These are phyloP conservation scores for Flueggea neowawraea DNA, from an alignment of 441 rosid species.

Conservation along the genomic window DNA sequence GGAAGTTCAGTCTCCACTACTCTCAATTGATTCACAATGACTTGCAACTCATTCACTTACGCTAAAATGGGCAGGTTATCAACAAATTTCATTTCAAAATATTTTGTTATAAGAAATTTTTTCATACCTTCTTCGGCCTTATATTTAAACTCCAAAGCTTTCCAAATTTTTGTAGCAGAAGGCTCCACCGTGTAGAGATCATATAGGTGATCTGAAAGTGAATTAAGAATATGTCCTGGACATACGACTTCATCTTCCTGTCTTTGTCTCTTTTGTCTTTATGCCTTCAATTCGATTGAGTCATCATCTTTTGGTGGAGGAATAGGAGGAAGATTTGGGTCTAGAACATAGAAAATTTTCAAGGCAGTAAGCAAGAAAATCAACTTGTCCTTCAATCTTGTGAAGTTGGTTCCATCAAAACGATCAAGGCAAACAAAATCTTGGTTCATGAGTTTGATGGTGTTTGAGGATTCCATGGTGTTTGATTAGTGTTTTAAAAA, in stretches of 20 bases:
- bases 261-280: not conserved
- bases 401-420: constrained; percentile 5
- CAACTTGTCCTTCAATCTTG: not conserved
- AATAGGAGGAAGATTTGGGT: not conserved
- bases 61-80: not conserved
- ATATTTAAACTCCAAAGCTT: not conserved
- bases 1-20: no score
- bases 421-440: no score
- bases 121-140: not conserved
- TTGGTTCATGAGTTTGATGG: no score
- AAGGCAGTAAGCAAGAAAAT: not conserved
- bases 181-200: not conserved
- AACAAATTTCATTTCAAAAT: not conserved
- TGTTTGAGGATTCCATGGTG: no score
- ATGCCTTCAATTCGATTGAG: not conserved
- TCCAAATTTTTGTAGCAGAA: not conserved
- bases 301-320: not conserved
- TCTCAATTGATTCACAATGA: no score
- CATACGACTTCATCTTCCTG: not conserved
- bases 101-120: not conserved
- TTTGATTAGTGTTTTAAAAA: no score
- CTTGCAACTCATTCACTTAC: not conserved
- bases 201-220: not conserved
- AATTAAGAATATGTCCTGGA: not conserved
- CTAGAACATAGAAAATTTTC: not conserved